phyloP scores from a whole-genome alignment of 305 asterid genomes.

The Fraxinus floribunda region DNA sequence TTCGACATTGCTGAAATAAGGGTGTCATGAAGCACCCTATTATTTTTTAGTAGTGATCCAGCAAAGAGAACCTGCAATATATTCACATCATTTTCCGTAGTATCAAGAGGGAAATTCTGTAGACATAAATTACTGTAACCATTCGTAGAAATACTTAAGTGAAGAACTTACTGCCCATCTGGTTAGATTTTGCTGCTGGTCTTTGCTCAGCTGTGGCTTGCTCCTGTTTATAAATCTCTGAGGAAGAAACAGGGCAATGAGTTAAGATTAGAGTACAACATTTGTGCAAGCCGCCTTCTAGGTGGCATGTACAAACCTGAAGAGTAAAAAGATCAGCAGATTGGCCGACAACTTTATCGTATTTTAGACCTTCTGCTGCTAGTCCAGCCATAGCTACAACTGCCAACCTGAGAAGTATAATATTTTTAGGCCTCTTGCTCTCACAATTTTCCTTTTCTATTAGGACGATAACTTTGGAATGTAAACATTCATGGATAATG shows the following conservation, averaged over 20 bases:
- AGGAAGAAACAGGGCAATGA: slow-evolving; percentile 17
- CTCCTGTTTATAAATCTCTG: slow-evolving; percentile 91
- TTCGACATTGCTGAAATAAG: slow-evolving; percentile 76
- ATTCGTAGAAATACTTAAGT: neutral
- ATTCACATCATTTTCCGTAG: neutral
- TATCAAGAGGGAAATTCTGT: neutral
- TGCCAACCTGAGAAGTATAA: slow-evolving; percentile 58
- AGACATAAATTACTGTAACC: neutral
- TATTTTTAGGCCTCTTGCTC: neutral
- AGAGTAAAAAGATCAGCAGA: slow-evolving; percentile 90
- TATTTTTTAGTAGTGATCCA: slow-evolving; percentile 69
- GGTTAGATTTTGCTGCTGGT: slow-evolving; percentile 92
- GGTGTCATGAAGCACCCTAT: slow-evolving; percentile 63
- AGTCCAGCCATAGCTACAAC: slow-evolving; percentile 94
- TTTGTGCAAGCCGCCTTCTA: neutral
- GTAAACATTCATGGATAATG: neutral
- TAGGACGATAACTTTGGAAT: neutral
- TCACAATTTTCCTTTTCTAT: neutral
- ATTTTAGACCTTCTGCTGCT: slow-evolving; percentile 94
- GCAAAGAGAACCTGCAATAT: slow-evolving; percentile 67
- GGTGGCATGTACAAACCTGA: slow-evolving; percentile 51
- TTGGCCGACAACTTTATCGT: slow-evolving; percentile 86
- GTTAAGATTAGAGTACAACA: neutral
- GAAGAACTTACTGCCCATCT: slow-evolving; percentile 87
- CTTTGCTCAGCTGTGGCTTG: slow-evolving; percentile 78